phyloP scores from a whole-genome alignment of 495 filamentous ascomycete genomes.

The Xylaria scruposa region DNA sequence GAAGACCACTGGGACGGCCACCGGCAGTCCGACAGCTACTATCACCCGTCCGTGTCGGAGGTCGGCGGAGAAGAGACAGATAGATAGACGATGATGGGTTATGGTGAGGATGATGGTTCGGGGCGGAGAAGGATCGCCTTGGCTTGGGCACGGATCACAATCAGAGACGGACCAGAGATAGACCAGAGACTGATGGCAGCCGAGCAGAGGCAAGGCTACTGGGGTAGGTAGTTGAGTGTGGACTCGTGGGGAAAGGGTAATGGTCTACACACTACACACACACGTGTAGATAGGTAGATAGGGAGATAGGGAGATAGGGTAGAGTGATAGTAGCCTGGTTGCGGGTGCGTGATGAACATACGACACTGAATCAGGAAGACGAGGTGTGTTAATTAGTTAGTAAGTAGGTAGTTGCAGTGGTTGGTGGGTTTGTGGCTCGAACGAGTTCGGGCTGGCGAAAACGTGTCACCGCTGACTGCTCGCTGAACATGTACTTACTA shows the following conservation, averaged over 20 bases:
- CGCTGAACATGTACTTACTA: too few species aligned
- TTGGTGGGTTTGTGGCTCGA: constrained; percentile 24
- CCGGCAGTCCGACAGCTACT: neutral
- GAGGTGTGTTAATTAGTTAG: neutral
- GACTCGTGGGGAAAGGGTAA: too few species aligned
- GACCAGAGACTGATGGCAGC: neutral
- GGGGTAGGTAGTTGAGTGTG: constrained; percentile 9
- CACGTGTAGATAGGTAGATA: constrained; percentile 6
- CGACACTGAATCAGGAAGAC: neutral
- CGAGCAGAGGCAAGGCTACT: constrained; percentile 10
- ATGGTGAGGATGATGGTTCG: neutral
- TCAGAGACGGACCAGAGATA: neutral
- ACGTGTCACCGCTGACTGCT: constrained; percentile 15
- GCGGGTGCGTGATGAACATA: constrained; percentile 16
- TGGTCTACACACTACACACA: too few species aligned
- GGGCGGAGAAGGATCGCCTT: constrained; percentile 8
- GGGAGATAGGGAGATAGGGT: neutral
- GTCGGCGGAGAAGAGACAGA: neutral
- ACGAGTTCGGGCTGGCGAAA: constrained; percentile 4
- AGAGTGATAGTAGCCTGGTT: neutral
- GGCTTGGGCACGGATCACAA: constrained; percentile 1
- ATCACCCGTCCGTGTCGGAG: neutral
- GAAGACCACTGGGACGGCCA: neutral
- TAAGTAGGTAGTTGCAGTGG: neutral
- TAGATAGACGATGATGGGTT: neutral